Conservation (phyloP, 331 rosid species). For the Telfairia occidentalis region DNA sequence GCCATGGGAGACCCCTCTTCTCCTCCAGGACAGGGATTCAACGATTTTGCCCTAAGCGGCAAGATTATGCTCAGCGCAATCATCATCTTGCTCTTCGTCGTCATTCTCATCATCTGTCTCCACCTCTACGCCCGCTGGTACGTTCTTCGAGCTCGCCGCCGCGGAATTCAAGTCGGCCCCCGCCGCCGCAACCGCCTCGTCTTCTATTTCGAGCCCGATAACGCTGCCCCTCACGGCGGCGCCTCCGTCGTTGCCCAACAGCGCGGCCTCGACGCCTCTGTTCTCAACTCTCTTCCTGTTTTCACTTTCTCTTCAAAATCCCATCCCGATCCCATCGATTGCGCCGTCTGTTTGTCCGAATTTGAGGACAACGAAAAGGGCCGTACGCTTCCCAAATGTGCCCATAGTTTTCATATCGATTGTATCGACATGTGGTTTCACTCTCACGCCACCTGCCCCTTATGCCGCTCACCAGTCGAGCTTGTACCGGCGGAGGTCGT, state of each 20-base stretch:
- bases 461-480: slow-evolving; percentile 59
- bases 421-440: slow-evolving; percentile 91
- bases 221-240: neutral
- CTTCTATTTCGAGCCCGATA: slow-evolving; percentile 25
- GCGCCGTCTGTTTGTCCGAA: slow-evolving; percentile 81
- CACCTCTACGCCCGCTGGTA: slow-evolving; percentile 86
- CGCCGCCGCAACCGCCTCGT: slow-evolving; percentile 42
- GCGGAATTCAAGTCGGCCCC: neutral
- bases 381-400: slow-evolving; percentile 54
- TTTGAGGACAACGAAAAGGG: slow-evolving; percentile 54
- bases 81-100: slow-evolving; percentile 49
- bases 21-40: neutral
- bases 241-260: neutral
- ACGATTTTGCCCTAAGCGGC: slow-evolving; percentile 39
- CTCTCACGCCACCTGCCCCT: slow-evolving; percentile 71
- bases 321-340: slow-evolving; percentile 25
- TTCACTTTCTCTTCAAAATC: slow-evolving; percentile 34
- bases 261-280: slow-evolving; percentile 42
- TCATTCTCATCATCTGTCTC: slow-evolving; percentile 49
- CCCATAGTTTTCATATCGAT: slow-evolving; percentile 54
- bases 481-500: slow-evolving; percentile 17
- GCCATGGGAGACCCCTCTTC: neutral
- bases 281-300: slow-evolving; percentile 44
- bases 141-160: slow-evolving; percentile 35
- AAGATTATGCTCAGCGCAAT: slow-evolving; percentile 65